Evolutionary conservation across 371 early-diverging fungal species (phyloP).

Genomic region (Mucor indicus): DNA sequence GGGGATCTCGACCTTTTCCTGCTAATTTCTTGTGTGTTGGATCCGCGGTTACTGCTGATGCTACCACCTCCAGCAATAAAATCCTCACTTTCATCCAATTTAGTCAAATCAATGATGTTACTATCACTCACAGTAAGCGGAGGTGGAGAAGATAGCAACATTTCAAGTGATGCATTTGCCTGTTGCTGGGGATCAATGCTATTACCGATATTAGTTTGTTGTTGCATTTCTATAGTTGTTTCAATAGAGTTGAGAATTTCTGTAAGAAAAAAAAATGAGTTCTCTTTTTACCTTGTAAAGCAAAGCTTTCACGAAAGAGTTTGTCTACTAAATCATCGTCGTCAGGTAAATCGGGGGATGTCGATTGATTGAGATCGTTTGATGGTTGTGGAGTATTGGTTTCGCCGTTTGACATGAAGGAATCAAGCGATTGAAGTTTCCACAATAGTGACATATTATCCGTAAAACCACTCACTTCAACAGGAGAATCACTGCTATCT

Average conservation of each 20-base stretch:
- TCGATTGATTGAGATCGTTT: constrained; percentile 28
- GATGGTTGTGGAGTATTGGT: constrained; percentile 13
- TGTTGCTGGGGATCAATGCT: too few relatives aligned
- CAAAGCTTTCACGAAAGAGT: constrained; percentile 31
- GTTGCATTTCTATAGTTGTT: constrained; percentile 1
- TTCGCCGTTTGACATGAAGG: constrained; percentile 17
- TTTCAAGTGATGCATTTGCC: constrained; percentile 1
- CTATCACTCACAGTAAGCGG: not conserved
- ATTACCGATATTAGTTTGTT: too few relatives aligned
- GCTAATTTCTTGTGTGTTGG: not conserved
- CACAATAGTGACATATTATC: constrained; percentile 24
- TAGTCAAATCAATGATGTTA: too few relatives aligned
- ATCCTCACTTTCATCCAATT: too few relatives aligned
- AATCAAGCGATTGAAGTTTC: constrained; percentile 23
- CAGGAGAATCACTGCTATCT: constrained; percentile 23
- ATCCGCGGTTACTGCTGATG: too few relatives aligned
- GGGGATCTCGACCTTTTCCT: constrained; percentile 5
- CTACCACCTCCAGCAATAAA: too few relatives aligned
- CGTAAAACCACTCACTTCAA: constrained; percentile 23
- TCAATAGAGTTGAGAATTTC: not conserved
- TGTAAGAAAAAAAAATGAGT: not conserved
- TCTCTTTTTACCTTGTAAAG: constrained; percentile 20
- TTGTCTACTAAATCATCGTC: constrained; percentile 37
- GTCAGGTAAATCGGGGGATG: constrained; percentile 28
- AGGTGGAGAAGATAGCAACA: constrained; percentile 17